These are phyloP conservation scores for Nannizziopsis arthrosporioides DNA, from an alignment of 2,329 filamentous ascomycete genomes.

Conservation along the genomic window DNA sequence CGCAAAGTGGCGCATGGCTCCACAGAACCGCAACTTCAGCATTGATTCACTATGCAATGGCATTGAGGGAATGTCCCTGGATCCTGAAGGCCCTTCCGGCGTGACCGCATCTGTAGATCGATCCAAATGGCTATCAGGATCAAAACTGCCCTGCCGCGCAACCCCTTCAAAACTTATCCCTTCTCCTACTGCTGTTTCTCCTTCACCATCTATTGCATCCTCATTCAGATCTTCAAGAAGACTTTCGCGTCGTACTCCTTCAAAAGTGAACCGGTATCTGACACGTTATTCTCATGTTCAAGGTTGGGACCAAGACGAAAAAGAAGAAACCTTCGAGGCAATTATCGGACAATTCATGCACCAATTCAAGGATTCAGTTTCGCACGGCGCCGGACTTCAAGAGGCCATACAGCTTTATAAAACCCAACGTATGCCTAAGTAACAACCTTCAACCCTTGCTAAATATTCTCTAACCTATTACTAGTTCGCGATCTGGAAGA, in stretches of 20 bases:
- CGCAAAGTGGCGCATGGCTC: slow-evolving; percentile 11
- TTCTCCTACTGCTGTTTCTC: slow-evolving; percentile 22
- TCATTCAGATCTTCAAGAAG: slow-evolving; percentile 9
- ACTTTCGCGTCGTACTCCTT: slow-evolving; percentile 17
- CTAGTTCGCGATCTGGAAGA: slow-evolving; percentile 48
- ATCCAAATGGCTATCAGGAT: neutral
- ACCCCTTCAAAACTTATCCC: slow-evolving; percentile 13
- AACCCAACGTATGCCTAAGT: slow-evolving; percentile 50
- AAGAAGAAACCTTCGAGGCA: slow-evolving; percentile 63
- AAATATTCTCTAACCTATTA: neutral
- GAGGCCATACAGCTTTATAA: slow-evolving; percentile 60
- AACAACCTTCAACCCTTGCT: too few relatives aligned
- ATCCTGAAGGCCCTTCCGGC: slow-evolving; percentile 1
- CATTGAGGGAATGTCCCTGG: slow-evolving; percentile 24
- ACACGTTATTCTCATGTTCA: slow-evolving; percentile 62
- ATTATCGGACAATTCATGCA: slow-evolving; percentile 61
- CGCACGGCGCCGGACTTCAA: slow-evolving; percentile 57
- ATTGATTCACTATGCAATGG: slow-evolving; percentile 27
- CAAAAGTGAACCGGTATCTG: slow-evolving; percentile 45
- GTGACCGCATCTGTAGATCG: slow-evolving; percentile 2
- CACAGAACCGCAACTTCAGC: slow-evolving; percentile 20
- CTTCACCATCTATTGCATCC: slow-evolving; percentile 27
- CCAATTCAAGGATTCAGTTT: slow-evolving; percentile 57
- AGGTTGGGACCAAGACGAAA: slow-evolving; percentile 71
- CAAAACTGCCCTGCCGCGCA: slow-evolving; percentile 4